These are phyloP conservation scores for Spathaspora sp. DNA, from an alignment of 805 yeast genomes.

Conservation along the genomic window DNA sequence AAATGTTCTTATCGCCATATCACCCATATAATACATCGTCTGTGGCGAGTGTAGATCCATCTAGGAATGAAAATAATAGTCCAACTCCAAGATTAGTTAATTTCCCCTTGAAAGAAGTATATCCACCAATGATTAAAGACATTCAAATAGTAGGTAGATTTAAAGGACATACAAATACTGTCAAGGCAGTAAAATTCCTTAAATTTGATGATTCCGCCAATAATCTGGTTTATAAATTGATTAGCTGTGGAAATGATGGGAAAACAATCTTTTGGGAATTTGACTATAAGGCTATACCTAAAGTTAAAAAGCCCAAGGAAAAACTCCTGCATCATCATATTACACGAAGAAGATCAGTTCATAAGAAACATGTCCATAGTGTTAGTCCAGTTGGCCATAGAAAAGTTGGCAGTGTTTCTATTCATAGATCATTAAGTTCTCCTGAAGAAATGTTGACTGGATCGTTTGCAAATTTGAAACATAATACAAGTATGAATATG, in stretches of 20 bases:
- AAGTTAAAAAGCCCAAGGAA: conserved; percentile 19
- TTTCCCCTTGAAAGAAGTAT: background rate
- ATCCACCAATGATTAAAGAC: conserved; percentile 36
- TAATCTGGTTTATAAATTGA: conserved; percentile 25
- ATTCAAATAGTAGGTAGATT: conserved; percentile 32
- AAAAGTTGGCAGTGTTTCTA: background rate
- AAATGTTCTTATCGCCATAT: background rate
- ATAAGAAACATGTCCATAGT: conserved; percentile 6
- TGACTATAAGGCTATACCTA: conserved; percentile 39
- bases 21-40: background rate
- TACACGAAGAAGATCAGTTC: conserved; percentile 5
- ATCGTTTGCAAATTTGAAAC: conserved; percentile 2
- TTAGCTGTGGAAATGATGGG: conserved; percentile 39
- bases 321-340: background rate
- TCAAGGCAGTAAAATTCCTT: conserved; percentile 26
- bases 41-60: conserved; percentile 10
- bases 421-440: conserved; percentile 5
- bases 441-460: background rate
- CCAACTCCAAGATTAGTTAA: conserved; percentile 1
- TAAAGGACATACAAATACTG: conserved; percentile 39
- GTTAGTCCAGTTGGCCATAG: conserved; percentile 4
- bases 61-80: conserved; percentile 12
- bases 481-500: conserved; percentile 18
- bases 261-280: conserved; percentile 42
- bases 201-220: conserved; percentile 12